Conservation (phyloP, 2,329 filamentous ascomycete genomes). For the Verticillium longisporum region DNA sequence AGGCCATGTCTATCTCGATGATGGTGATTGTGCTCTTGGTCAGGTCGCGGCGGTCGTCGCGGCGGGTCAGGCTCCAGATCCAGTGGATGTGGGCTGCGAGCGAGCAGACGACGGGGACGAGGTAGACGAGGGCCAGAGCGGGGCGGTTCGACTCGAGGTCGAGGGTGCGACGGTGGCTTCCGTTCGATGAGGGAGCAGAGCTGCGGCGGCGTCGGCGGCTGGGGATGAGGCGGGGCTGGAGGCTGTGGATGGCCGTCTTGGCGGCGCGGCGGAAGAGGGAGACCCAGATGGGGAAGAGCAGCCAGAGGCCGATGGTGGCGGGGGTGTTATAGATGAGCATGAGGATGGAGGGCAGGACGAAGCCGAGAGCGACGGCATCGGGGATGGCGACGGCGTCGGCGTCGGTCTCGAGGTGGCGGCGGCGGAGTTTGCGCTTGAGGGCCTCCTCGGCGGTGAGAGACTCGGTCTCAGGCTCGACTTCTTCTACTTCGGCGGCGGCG, state of each 20-base stretch:
- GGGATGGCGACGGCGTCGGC: slow-evolving; percentile 54
- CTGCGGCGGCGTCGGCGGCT: background rate
- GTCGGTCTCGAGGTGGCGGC: slow-evolving; percentile 29
- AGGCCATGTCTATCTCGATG: slow-evolving; percentile 38
- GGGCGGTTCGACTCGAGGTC: slow-evolving; percentile 35
- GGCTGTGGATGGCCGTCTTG: slow-evolving; percentile 14
- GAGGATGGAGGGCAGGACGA: slow-evolving; percentile 34
- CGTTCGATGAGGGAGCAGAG: slow-evolving; percentile 7
- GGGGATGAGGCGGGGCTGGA: background rate
- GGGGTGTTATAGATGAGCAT: slow-evolving; percentile 37
- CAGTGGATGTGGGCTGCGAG: slow-evolving; percentile 33
- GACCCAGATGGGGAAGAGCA: slow-evolving; percentile 45
- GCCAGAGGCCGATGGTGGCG: slow-evolving; percentile 34
- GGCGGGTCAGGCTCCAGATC: slow-evolving; percentile 28
- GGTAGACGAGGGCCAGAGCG: slow-evolving; percentile 34
- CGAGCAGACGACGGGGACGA: slow-evolving; percentile 35
- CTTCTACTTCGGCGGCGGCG: slow-evolving; percentile 7
- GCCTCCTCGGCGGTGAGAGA: slow-evolving; percentile 1
- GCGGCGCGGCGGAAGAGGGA: slow-evolving; percentile 32
- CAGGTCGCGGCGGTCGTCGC: slow-evolving; percentile 41
- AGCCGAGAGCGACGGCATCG: slow-evolving; percentile 38
- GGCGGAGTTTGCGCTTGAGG: background rate
- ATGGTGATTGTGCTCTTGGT: slow-evolving; percentile 38
- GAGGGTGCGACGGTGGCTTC: slow-evolving; percentile 12
- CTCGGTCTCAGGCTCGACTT: slow-evolving; percentile 9